A percentile compares a stretch with the other conserved stretches of the same genome.
Conservation (phyloP, 169 alveolate species). For the Eimeria maxima region DNA sequence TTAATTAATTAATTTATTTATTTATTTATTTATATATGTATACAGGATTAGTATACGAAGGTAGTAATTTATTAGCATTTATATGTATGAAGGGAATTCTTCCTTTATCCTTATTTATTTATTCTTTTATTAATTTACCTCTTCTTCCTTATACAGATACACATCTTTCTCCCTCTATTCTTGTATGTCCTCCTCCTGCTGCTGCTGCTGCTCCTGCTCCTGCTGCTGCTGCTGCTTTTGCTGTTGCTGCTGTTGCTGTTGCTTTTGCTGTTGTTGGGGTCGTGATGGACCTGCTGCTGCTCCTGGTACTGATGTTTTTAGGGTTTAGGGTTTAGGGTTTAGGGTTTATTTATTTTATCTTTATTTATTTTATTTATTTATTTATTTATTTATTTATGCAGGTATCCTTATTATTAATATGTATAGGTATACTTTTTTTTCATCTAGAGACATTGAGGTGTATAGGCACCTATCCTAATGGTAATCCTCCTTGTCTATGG, state of each 20-base stretch:
- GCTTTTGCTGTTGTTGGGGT: not conserved
- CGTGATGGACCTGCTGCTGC: not conserved
- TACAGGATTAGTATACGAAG: too few species aligned
- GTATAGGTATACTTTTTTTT: constrained; percentile 30
- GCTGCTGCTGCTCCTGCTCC: constrained; percentile 45
- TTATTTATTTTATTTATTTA: too few species aligned
- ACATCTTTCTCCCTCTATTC: not conserved
- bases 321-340: too few species aligned
- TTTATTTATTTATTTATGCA: constrained; percentile 37
- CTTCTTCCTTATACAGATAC: not conserved
- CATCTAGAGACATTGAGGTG: constrained; percentile 65
- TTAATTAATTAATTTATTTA: too few species aligned
- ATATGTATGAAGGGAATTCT: too few species aligned
- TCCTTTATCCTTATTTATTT: too few species aligned
- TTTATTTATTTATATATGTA: too few species aligned
- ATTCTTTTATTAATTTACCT: not conserved
- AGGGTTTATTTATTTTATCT: not conserved
- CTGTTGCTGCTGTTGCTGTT: not conserved
- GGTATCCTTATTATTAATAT: constrained; percentile 62
- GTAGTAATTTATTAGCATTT: not conserved
- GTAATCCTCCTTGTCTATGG: constrained; percentile 70
- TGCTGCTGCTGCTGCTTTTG: not conserved
- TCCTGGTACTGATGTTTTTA: not conserved
- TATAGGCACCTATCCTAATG: too few species aligned
- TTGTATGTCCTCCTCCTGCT: not conserved